These are phyloP conservation scores for Castanea sativa DNA, from an alignment of 306 rosid genomes.

Conservation along the genomic window DNA sequence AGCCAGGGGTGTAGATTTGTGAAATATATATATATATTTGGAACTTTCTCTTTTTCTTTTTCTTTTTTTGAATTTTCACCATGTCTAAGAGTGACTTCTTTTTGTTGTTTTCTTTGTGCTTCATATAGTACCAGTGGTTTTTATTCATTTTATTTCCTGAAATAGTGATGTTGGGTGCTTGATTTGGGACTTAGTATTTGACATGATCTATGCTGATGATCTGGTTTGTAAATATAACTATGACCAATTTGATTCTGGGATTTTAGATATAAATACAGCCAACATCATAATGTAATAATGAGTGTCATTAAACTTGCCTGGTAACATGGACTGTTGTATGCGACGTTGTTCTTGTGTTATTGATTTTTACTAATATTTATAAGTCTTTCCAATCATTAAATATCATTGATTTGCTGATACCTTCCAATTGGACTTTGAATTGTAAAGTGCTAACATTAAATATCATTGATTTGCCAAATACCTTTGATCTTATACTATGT, in stretches of 20 bases:
- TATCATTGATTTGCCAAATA: constrained; percentile 7
- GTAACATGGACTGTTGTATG: constrained; percentile 8
- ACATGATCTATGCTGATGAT: not conserved
- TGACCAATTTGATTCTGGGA: not conserved
- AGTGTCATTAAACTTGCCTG: not conserved
- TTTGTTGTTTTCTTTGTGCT: not conserved
- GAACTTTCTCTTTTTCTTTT: not conserved
- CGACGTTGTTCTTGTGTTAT: not conserved
- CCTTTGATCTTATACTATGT: constrained; percentile 10
- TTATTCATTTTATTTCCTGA: not conserved
- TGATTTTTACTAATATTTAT: not conserved
- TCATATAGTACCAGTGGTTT: not conserved
- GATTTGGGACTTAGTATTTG: not conserved
- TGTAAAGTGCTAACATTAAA: not conserved
- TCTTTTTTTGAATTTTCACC: not conserved
- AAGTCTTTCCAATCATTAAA: not conserved
- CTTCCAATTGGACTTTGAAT: not conserved
- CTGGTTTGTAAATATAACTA: not conserved
- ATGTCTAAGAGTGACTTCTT: not conserved
- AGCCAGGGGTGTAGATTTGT: not conserved
- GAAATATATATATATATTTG: not conserved
- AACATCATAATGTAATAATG: not conserved
- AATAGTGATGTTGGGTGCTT: not conserved
- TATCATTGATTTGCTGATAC: not conserved
- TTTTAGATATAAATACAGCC: not conserved